phyloP scores from a whole-genome alignment of 352 stramenopile species.

The Phytopythium boreale region DNA sequence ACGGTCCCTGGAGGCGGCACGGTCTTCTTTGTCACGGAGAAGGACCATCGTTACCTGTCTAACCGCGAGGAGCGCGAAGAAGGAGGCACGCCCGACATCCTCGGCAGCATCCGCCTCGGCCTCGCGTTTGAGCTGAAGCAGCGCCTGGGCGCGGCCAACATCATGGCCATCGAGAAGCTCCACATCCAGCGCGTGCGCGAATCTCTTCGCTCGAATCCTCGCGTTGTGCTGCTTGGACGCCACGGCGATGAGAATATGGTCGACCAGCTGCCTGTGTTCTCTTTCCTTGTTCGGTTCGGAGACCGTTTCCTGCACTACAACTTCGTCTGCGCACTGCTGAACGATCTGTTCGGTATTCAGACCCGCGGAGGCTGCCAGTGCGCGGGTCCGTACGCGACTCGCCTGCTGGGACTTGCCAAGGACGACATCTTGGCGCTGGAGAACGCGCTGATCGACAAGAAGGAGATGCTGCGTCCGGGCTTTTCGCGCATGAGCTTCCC shows the following conservation, averaged over 20 bases:
- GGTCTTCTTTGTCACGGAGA: slow-evolving; percentile 61
- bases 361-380: slow-evolving; percentile 30
- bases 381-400: slow-evolving; percentile 93
- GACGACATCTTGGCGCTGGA: slow-evolving; percentile 70
- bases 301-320: slow-evolving; percentile 96
- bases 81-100: slow-evolving; percentile 94
- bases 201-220: slow-evolving; percentile 44
- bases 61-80: slow-evolving; percentile 91
- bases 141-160: slow-evolving; percentile 40
- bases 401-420: slow-evolving; percentile 88
- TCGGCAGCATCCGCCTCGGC: slow-evolving; percentile 91
- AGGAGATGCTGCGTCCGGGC: slow-evolving; percentile 93
- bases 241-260: slow-evolving; percentile 20
- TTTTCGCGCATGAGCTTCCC: slow-evolving; percentile 93
- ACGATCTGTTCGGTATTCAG: slow-evolving; percentile 97
- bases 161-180: slow-evolving; percentile 48
- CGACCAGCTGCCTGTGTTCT: slow-evolving; percentile 92
- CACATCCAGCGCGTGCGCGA: slow-evolving; percentile 34
- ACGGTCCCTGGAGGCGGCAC: slow-evolving; percentile 57
- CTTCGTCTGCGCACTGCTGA: slow-evolving; percentile 96
- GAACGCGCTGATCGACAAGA: slow-evolving; percentile 83
- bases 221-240: slow-evolving; percentile 89
- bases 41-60: slow-evolving; percentile 57
- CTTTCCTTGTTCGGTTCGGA: slow-evolving; percentile 90
- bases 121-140: slow-evolving; percentile 92